Conservation (phyloP, 139 green algal species). For the Pleodorina starrii region DNA sequence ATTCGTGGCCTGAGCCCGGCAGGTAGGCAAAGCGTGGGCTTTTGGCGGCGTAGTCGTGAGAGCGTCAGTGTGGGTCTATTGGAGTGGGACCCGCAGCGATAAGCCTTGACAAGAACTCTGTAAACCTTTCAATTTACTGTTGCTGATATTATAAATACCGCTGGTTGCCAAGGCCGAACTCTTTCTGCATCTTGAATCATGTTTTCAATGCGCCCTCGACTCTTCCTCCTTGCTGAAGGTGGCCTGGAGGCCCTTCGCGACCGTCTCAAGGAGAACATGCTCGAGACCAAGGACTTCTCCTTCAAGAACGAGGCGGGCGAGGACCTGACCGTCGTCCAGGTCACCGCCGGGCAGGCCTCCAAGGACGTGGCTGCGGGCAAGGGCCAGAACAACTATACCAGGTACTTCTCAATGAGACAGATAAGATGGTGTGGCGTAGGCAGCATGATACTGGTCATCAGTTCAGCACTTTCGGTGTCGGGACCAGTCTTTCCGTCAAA, state of each 20-base stretch:
- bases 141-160: neutral
- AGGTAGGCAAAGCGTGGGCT: too few species aligned
- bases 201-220: too few species aligned
- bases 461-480: too few species aligned
- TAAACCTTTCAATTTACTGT: neutral
- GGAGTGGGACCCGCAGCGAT: too few species aligned
- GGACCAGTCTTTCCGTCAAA: too few species aligned
- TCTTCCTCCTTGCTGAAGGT: constrained; percentile 16
- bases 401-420: neutral
- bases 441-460: too few species aligned
- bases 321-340: constrained; percentile 41
- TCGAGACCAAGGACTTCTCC: constrained; percentile 51
- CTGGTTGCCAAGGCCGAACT: too few species aligned
- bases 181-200: too few species aligned
- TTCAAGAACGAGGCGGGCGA: constrained; percentile 62
- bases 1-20: constrained; percentile 51
- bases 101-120: too few species aligned
- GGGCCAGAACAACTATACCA: constrained; percentile 61
- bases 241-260: constrained; percentile 55
- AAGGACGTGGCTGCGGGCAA: constrained; percentile 20
- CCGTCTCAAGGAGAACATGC: constrained; percentile 60
- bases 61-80: too few species aligned
- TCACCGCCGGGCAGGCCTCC: constrained; percentile 43
- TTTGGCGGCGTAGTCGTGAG: too few species aligned
- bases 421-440: too few species aligned